Evolutionary conservation across 768 basidiomycete genomes (phyloP), one percentile per base, ranked within the genome.

Genomic region (Russula sp.): DNA sequence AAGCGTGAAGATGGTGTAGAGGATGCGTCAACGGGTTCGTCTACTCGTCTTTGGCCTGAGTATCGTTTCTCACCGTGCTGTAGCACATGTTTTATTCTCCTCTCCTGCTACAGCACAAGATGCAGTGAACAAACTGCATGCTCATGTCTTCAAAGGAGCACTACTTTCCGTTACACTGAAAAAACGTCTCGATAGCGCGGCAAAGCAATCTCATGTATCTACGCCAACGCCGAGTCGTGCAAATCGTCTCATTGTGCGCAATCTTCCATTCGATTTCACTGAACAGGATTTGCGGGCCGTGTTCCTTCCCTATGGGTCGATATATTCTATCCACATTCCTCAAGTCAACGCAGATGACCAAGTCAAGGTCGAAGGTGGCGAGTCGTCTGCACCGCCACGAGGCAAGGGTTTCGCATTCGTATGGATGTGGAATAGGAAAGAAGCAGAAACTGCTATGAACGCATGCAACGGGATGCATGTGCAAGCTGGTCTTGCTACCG

Each of bases 341-440:
- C 74, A n/a, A 32, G 16, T 32, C 4, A 22, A 57, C 75, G 18
- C 73, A 76, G 64, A 72, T 60, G 56, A 66, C 56, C 63, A 73
- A 64, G 68, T 72, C 52, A 68, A 71, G 1, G 72, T 72, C 2
- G 76, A 73, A 5, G 73, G 72, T 6, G 69, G 59, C 9, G 66
- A 55, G 52, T 48, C 58, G 18, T 45, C 62, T 16, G 16, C 44
- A 34, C 40, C 32, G 2, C 53, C 68, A 13, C 77, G 82, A 35
- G 78, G 82, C 48, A 87, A 88, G 68, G 94, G 95, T 0, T 98
- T 96, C 68, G 96, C 94, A 0, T 98, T 98, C 69, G 86, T 98
- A 10, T 96, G 94, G 92, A 94, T 92, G 84, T 73, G 94, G 66
- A 85, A 84, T 70, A 86, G 83, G 71, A 87, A 87, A 61, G 90